Evolutionary conservation across 2,329 filamentous ascomycete species (phyloP).

Genomic region (Fusarium stilboides): DNA sequence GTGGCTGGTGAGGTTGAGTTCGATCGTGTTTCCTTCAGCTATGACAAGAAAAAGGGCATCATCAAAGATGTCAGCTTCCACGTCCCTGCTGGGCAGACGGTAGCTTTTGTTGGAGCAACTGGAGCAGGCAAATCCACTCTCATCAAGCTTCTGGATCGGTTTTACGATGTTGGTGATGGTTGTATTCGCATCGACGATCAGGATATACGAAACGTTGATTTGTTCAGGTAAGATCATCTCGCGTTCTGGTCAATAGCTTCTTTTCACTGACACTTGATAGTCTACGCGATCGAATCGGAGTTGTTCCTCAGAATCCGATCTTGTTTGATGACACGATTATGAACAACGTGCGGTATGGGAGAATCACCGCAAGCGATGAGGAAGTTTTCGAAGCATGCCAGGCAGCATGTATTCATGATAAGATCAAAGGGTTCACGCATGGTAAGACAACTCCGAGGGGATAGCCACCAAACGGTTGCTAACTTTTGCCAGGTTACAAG

Average conservation of each 20-base stretch:
- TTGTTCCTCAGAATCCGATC: slow-evolving; percentile 70
- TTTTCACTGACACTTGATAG: slow-evolving; percentile 53
- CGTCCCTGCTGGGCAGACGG: slow-evolving; percentile 66
- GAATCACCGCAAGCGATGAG: slow-evolving; percentile 67
- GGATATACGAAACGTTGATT: slow-evolving; percentile 68
- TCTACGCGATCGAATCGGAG: slow-evolving; percentile 68
- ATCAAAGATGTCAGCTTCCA: slow-evolving; percentile 68
- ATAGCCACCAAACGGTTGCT: slow-evolving; percentile 9
- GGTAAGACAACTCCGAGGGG: slow-evolving; percentile 52
- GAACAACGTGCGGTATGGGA: slow-evolving; percentile 72
- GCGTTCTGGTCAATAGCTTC: not conserved
- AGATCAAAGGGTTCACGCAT: slow-evolving; percentile 68
- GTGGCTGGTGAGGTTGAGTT: slow-evolving; percentile 70
- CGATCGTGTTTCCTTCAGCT: slow-evolving; percentile 69
- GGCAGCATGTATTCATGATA: slow-evolving; percentile 71
- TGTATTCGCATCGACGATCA: slow-evolving; percentile 70
- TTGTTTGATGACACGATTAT: slow-evolving; percentile 72
- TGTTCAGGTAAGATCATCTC: slow-evolving; percentile 58
- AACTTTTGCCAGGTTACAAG: slow-evolving; percentile 59
- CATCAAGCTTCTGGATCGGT: slow-evolving; percentile 71
- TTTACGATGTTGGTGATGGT: slow-evolving; percentile 70
- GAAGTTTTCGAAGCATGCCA: slow-evolving; percentile 69
- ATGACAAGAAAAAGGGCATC: slow-evolving; percentile 72
- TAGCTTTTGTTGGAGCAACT: slow-evolving; percentile 73
- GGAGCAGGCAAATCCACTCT: slow-evolving; percentile 73